Percentiles rank a stretch among this genome's conserved stretches.
Evolutionary conservation across 176 grass and related monocot genomes (phyloP).

Genomic region (Poa annua): DNA sequence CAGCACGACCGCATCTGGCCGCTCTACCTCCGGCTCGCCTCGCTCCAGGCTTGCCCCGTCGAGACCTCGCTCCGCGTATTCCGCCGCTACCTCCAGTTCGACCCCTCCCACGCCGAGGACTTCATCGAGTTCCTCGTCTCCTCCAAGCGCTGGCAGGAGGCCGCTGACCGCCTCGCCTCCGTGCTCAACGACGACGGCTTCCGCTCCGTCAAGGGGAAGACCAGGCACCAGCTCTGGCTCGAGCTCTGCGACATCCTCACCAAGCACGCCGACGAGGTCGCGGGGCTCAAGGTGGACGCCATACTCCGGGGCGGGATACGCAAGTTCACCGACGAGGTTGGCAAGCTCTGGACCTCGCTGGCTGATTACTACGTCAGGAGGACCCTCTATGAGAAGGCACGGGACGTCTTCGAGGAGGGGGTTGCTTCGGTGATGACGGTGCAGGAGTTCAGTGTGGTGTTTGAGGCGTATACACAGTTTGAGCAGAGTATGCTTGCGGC

Average conservation of each 20-base stretch:
- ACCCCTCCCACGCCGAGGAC: constrained; percentile 77
- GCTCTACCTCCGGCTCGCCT: constrained; percentile 69
- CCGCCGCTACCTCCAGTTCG: constrained; percentile 84
- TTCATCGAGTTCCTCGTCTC: constrained; percentile 79
- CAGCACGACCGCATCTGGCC: constrained; percentile 92
- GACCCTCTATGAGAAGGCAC: constrained; percentile 70
- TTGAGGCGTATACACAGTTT: constrained; percentile 79
- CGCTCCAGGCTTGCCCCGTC: constrained; percentile 66
- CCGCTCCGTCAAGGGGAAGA: constrained; percentile 81
- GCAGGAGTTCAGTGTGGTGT: constrained; percentile 83
- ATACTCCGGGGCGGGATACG: constrained; percentile 73
- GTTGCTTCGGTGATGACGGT: constrained; percentile 70
- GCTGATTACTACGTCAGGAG: constrained; percentile 80
- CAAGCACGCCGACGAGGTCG: constrained; percentile 77
- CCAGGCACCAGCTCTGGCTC: constrained; percentile 82
- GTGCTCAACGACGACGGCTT: constrained; percentile 77
- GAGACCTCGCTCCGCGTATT: constrained; percentile 82
- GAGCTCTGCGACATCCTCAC: constrained; percentile 83
- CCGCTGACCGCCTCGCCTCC: constrained; percentile 61
- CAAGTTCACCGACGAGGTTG: constrained; percentile 81
- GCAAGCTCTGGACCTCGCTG: constrained; percentile 78
- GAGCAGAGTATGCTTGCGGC: constrained; percentile 79
- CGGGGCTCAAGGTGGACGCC: constrained; percentile 73
- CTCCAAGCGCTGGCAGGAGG: constrained; percentile 72
- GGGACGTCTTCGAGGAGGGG: constrained; percentile 81